These are phyloP conservation scores for Aschersonia sp. DNA, from an alignment of 2,329 filamentous ascomycete species.

Conservation along the genomic window DNA sequence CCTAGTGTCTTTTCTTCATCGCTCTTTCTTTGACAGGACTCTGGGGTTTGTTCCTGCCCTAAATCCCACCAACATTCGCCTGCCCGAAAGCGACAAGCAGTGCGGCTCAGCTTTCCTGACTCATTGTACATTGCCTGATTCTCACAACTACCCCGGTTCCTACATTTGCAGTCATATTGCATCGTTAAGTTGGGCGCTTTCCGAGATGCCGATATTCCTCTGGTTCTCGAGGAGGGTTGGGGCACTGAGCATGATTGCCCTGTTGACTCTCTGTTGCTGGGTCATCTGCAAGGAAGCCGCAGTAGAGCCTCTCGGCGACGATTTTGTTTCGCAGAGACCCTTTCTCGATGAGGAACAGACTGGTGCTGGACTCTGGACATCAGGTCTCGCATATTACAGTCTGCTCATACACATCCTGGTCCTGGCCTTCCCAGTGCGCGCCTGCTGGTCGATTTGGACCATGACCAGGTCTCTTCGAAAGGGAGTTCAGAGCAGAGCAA, in stretches of 20 bases:
- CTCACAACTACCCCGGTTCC: no score
- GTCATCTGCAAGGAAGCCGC: slow-evolving; percentile 37
- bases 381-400: slow-evolving; percentile 49
- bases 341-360: slow-evolving; percentile 15
- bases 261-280: slow-evolving; percentile 36
- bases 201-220: slow-evolving; percentile 35
- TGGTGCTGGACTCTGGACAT: slow-evolving; percentile 34
- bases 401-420: slow-evolving; percentile 51
- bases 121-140: no score
- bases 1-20: no score
- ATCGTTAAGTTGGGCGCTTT: no score
- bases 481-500: slow-evolving; percentile 26
- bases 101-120: no score
- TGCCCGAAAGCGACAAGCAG: no score
- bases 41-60: no score
- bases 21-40: no score
- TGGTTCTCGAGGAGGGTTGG: slow-evolving; percentile 41
- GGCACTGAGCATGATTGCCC: slow-evolving; percentile 37
- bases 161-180: no score
- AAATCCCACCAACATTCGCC: no score
- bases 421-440: slow-evolving; percentile 46
- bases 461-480: slow-evolving; percentile 36
- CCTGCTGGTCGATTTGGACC: slow-evolving; percentile 46
- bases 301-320: slow-evolving; percentile 17
- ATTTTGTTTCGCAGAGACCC: slow-evolving; percentile 8